Base-by-base conservation (phyloP, 1,284 basidiomycete species). In the Uromyces viciae-fabae region DNA sequence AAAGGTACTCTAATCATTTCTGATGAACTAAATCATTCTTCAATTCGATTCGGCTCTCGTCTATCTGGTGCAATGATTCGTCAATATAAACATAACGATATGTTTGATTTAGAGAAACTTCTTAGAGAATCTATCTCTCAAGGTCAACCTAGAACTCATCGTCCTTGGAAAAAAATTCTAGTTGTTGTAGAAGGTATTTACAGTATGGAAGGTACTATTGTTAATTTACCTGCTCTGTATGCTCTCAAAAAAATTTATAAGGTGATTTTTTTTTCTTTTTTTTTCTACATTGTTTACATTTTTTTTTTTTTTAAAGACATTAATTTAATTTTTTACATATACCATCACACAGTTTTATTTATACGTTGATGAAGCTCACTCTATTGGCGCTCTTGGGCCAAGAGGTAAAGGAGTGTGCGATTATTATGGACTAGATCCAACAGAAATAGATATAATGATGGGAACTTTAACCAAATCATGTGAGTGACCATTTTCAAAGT, bases 161-260 rank as follows among this genome's bases (percentile, higher is more conserved):
- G 96, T 22, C 97, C 96, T 1, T 99, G 96, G 96, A 98, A 97
- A 89, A 98, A 98, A 89, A 99, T 99, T 83, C 85, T 99, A 66
- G 84, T 99, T 69, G 91, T 98, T 81, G 94, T 99, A 46, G 96
- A 99, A 86, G 96, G 96, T 2, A 87, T 99, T 66, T 99, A 94
- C 88, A 95, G 93, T 83, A 99, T 99, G 97, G 96, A 99, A 87
- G 97, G 96, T 33, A 95, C 93, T 8, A 86, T 99, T 82, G 91
- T 93, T 76, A 91, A 98, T 86, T 85, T 99, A 72, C 95, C 95
- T 0, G 89, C 86, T 15, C 88, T 99, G 77, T 86, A 99, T 83
- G 91, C 93, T 83, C 89, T 99, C 82, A 98, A 98, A 90, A 90
- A 92, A 85, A 93, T 92, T 85, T 99, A 98, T 90, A 99, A 98